phyloP scores from a whole-genome alignment of 78 protist species.

The Dictyostelium purpureum region DNA sequence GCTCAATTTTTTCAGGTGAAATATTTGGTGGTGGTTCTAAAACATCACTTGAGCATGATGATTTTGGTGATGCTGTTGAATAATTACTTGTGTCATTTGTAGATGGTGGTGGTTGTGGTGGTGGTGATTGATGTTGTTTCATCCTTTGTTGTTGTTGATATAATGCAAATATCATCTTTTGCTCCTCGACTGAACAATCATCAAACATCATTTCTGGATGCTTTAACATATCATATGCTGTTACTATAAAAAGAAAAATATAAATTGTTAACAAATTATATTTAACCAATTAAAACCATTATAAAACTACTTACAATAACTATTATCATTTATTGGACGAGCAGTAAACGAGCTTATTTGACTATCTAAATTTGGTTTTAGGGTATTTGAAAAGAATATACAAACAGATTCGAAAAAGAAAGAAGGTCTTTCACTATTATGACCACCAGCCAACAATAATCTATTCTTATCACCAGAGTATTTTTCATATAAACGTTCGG shows the following conservation, averaged over 20 bases:
- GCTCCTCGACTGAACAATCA: conserved; percentile 12
- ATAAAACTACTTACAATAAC: not conserved
- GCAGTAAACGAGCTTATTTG: not conserved
- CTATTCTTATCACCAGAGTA: conserved; percentile 86
- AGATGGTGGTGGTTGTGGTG: not conserved
- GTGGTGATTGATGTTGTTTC: not conserved
- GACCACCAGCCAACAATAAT: conserved; percentile 84
- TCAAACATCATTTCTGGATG: conserved; percentile 6
- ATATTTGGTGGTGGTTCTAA: not conserved
- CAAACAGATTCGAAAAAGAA: conserved; percentile 83
- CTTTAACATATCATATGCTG: not conserved
- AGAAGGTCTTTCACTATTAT: conserved; percentile 83
- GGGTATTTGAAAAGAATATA: conserved; percentile 80
- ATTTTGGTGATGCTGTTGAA: conserved; percentile 4
- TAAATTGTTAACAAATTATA: not conserved
- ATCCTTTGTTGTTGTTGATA: not conserved
- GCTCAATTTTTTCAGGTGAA: too few relatives aligned
- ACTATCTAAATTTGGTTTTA: conserved; percentile 37
- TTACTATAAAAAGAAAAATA: not conserved
- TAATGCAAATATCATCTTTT: not conserved
- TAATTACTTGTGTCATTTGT: not conserved
- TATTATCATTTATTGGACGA: not conserved
- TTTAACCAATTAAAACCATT: not conserved
- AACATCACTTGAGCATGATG: too few relatives aligned
- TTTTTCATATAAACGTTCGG: conserved; percentile 62